Conservation (phyloP, 352 stramenopile genomes). For the Phytophthora cactorum region DNA sequence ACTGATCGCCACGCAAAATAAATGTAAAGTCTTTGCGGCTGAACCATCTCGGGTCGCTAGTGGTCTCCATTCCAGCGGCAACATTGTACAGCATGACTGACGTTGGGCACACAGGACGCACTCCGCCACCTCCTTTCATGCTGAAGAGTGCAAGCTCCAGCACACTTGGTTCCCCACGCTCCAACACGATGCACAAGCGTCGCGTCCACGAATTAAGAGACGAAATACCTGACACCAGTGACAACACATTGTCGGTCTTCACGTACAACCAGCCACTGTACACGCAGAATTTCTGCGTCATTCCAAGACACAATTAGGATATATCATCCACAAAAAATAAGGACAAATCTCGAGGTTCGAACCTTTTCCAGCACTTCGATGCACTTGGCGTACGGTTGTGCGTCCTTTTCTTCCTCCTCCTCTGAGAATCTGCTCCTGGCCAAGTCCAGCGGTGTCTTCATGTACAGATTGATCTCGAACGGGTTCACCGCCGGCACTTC, state of each 20-base stretch:
- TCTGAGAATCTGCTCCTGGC: slow-evolving; percentile 41
- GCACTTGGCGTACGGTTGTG: slow-evolving; percentile 44
- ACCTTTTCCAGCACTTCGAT: slow-evolving; percentile 71
- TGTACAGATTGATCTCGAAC: slow-evolving; percentile 52
- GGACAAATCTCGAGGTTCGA: neutral
- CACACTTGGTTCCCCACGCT: slow-evolving; percentile 59
- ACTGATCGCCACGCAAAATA: slow-evolving; percentile 42
- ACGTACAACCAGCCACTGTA: slow-evolving; percentile 71
- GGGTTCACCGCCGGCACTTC: slow-evolving; percentile 42
- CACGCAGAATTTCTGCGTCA: slow-evolving; percentile 53
- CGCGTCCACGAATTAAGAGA: slow-evolving; percentile 71
- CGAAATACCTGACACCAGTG: slow-evolving; percentile 59
- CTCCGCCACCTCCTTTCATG: slow-evolving; percentile 45
- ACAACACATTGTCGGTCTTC: slow-evolving; percentile 71
- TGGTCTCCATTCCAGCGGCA: slow-evolving; percentile 46
- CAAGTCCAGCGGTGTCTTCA: slow-evolving; percentile 57
- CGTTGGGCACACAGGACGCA: slow-evolving; percentile 58
- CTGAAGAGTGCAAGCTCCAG: slow-evolving; percentile 80
- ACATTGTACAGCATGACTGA: slow-evolving; percentile 72
- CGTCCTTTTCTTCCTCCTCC: slow-evolving; percentile 32
- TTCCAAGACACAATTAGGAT: slow-evolving; percentile 12
- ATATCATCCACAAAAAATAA: neutral
- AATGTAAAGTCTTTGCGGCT: slow-evolving; percentile 74
- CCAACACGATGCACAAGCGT: slow-evolving; percentile 74
- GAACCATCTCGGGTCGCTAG: slow-evolving; percentile 72